Evolutionary conservation across 176 grass and related monocot genomes (phyloP).

Genomic region (Zoysia japonica): DNA sequence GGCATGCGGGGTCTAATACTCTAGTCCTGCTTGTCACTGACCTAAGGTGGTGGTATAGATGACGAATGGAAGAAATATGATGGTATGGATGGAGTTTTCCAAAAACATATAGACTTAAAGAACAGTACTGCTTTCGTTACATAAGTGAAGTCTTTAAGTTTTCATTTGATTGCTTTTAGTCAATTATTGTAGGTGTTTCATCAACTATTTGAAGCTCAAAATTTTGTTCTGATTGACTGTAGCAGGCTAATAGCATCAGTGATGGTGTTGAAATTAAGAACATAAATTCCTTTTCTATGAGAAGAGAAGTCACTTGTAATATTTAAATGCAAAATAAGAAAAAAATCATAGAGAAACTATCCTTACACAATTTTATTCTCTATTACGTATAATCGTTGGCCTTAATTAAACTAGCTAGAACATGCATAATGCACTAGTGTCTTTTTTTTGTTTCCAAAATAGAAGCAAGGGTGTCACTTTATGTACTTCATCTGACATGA

Average conservation of each 20-base stretch:
- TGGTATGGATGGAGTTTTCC: no score
- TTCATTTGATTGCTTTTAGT: not conserved
- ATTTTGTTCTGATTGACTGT: conserved; percentile 22
- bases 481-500: conserved; percentile 5
- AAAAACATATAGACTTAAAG: not conserved
- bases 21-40: no score
- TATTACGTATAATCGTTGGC: not conserved
- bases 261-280: conserved; percentile 6
- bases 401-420: conserved; percentile 1
- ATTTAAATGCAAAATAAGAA: not conserved
- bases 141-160: not conserved
- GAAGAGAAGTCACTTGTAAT: not conserved
- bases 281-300: not conserved
- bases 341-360: not conserved
- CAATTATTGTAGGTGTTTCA: not conserved
- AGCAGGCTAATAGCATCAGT: not conserved
- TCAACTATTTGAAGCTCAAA: conserved; percentile 4
- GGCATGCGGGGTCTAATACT: no score
- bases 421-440: not conserved
- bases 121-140: not conserved
- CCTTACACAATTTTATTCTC: not conserved
- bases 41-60: no score
- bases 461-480: not conserved
- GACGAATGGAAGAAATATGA: no score
- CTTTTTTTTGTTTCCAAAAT: conserved; percentile 15